phyloP scores from a whole-genome alignment of 441 rosid genomes.

The Jatropha podagrica region DNA sequence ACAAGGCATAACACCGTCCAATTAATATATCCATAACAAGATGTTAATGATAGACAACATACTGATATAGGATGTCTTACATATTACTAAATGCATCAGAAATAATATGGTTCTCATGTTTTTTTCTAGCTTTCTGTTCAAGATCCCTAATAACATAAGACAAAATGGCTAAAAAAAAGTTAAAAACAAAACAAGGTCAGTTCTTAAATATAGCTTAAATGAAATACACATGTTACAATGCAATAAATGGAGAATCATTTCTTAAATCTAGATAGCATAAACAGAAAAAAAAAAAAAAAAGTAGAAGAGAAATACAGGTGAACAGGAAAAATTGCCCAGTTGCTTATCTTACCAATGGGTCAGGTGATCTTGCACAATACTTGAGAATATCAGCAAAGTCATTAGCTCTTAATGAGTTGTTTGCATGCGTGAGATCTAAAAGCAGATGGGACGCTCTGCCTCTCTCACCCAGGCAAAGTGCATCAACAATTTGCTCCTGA shows the following conservation, averaged over 20 bases:
- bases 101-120: not conserved
- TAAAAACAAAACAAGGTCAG: not conserved
- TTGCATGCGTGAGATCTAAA: conserved; percentile 39
- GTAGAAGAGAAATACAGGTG: not conserved
- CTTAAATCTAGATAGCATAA: conserved; percentile 1
- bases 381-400: conserved; percentile 59
- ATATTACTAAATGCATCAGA: not conserved
- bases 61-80: not conserved
- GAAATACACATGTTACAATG: not conserved
- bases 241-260: not conserved
- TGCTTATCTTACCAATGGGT: conserved; percentile 68
- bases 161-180: not conserved
- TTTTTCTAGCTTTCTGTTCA: not conserved
- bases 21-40: not conserved
- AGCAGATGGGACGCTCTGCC: conserved; percentile 67
- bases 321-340: conserved; percentile 16
- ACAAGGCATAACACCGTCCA: not conserved
- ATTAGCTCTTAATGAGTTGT: conserved; percentile 31
- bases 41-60: not conserved
- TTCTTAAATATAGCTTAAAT: too few species aligned
- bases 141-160: not conserved
- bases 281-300: not conserved
- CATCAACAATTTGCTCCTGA: conserved; percentile 58
- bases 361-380: conserved; percentile 71
- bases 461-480: conserved; percentile 68